Base-by-base conservation (phyloP, 768 basidiomycete species). In the Pleurotus citrinopileatus region DNA sequence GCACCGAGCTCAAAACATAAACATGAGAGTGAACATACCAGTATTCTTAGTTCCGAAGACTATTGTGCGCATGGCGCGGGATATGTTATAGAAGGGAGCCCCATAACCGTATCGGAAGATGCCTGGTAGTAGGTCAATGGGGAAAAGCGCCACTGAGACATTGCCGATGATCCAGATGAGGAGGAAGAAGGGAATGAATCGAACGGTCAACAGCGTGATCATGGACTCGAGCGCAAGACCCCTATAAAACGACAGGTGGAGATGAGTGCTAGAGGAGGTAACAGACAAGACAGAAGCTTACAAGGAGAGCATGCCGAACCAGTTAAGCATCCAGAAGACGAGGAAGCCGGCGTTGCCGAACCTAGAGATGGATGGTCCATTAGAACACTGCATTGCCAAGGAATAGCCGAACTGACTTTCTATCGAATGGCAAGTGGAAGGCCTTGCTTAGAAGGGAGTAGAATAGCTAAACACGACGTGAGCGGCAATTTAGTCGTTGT, bases 11-110 rank as follows among this genome's bases (percentile, higher is more conserved):
- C 54, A 12, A 36, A 2, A 51, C 51, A 22, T 45, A 28, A 50
- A 17, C 20, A 20, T 40, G 19, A 15, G 38, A 40, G 10, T 19
- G 22, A 10, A 72, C 81, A 32, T 55, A 86, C 84, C 63, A 17
- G 78, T 67, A 55, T 86, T 84, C 61, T 79, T 81, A 2, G 86
- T 87, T 32, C 77, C 70, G 59, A 91, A 89, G n/a, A 86, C 64
- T 53, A 91, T 72, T 22, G 80, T 72, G 17, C 89, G 75, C 3
- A 82, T 76, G 0, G 84, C 80, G 34, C 72, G 67, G 12, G 83
- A 81, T 25, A 89, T 72, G 59, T 89, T 87, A 64, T 86, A 89
- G 62, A 91, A 89, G 1, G 89, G 89, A 58, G 73, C 74, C 0
- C 80, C 86, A 58, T 82, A 87, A 1, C 86, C 89, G 55, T 89